Conservation (phyloP, 2,329 filamentous ascomycete species). For the Paecilomyces sp. region DNA sequence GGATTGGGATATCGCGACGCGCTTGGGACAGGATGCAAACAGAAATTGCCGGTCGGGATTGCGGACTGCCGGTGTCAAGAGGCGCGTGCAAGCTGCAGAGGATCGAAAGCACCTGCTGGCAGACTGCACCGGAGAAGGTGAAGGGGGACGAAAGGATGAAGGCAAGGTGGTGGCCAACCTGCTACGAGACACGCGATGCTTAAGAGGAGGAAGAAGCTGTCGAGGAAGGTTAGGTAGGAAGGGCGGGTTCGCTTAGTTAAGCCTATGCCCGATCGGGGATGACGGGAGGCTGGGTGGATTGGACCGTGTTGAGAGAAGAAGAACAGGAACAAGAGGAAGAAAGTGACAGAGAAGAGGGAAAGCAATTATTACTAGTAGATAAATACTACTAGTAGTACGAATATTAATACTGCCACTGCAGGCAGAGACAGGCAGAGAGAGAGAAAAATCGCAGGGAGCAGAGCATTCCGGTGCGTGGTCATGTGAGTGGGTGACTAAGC, state of each 20-base stretch:
- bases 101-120: neutral
- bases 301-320: neutral
- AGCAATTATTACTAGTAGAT: too few species aligned
- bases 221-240: constrained; percentile 3
- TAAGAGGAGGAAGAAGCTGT: constrained; percentile 1
- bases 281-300: neutral
- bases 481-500: constrained; percentile 5
- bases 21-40: neutral
- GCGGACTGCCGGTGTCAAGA: neutral
- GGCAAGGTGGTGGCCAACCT: constrained; percentile 1
- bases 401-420: neutral
- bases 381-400: too few species aligned
- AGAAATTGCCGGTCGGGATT: neutral
- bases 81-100: neutral
- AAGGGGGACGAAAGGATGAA: neutral
- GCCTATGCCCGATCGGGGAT: neutral
- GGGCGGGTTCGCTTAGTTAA: constrained; percentile 1
- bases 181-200: constrained; percentile 1
- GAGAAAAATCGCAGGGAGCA: neutral
- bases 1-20: neutral
- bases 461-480: neutral
- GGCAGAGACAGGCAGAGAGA: neutral
- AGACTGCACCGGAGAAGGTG: neutral
- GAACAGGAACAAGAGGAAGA: neutral
- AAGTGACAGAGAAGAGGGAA: neutral